These are phyloP conservation scores for Trichophaea hybrida DNA, from an alignment of 2,329 filamentous ascomycete genomes.

Conservation along the genomic window DNA sequence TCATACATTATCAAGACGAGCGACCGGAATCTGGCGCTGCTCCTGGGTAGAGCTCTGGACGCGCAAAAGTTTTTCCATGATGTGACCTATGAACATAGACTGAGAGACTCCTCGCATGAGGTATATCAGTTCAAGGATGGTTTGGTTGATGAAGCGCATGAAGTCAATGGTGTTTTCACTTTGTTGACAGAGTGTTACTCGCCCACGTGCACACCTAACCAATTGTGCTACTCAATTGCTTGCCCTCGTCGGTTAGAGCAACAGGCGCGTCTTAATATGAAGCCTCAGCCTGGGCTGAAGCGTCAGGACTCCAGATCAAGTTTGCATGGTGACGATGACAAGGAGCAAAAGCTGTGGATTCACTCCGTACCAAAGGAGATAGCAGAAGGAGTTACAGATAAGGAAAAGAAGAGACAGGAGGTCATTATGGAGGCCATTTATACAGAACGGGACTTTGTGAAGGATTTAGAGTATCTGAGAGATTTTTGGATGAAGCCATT, in stretches of 20 bases:
- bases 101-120: slow-evolving; percentile 86
- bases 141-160: slow-evolving; percentile 68
- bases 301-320: slow-evolving; percentile 54
- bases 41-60: slow-evolving; percentile 81
- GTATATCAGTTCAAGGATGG: slow-evolving; percentile 96
- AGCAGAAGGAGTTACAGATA: slow-evolving; percentile 74
- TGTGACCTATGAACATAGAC: slow-evolving; percentile 89
- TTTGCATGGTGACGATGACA: slow-evolving; percentile 74
- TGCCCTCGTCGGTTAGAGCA: slow-evolving; percentile 88
- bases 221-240: slow-evolving; percentile 94
- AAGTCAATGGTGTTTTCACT: slow-evolving; percentile 92
- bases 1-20: slow-evolving; percentile 95
- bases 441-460: slow-evolving; percentile 96
- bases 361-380: slow-evolving; percentile 94
- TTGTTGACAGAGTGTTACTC: slow-evolving; percentile 95
- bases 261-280: slow-evolving; percentile 83
- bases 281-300: slow-evolving; percentile 77
- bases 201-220: slow-evolving; percentile 87
- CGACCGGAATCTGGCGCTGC: slow-evolving; percentile 80
- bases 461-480: slow-evolving; percentile 90
- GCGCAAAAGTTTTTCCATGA: slow-evolving; percentile 99
- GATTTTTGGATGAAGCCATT: slow-evolving; percentile 98
- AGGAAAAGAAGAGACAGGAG: slow-evolving; percentile 93
- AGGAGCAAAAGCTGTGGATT: slow-evolving; percentile 98
- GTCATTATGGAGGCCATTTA: slow-evolving; percentile 98